Evolutionary conservation across 2,329 filamentous ascomycete genomes (phyloP).

Genomic region (Pyrenophora tritici-repentis): DNA sequence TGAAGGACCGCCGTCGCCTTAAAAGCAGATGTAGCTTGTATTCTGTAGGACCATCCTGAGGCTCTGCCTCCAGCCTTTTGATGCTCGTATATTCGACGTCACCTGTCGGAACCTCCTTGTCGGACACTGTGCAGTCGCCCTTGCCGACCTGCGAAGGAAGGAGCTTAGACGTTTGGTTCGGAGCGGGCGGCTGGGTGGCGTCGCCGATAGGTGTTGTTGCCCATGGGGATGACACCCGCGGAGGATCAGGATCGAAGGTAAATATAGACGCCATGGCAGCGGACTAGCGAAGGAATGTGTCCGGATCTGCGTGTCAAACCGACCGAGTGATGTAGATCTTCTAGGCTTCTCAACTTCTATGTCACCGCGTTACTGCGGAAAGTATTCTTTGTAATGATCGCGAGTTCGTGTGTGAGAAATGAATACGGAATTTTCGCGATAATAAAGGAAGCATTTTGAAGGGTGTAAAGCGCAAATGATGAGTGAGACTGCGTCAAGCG

Average conservation of each 20-base stretch:
- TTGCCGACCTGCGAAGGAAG: conserved; percentile 16
- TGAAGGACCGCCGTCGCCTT: conserved; percentile 75
- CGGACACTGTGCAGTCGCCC: conserved; percentile 6
- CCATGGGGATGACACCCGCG: conserved; percentile 91
- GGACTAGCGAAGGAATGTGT: neutral
- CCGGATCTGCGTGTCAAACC: neutral
- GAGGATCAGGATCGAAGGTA: conserved; percentile 87
- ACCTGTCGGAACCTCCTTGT: conserved; percentile 5
- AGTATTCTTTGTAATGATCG: conserved; percentile 49
- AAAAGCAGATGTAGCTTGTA: conserved; percentile 94
- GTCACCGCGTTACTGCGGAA: conserved; percentile 15
- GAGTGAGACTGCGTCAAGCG: conserved; percentile 26
- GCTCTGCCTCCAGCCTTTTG: conserved; percentile 82
- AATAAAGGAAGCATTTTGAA: conserved; percentile 59
- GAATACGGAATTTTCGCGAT: conserved; percentile 54
- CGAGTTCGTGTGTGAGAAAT: conserved; percentile 58
- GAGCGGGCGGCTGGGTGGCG: conserved; percentile 18
- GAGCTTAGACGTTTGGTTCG: conserved; percentile 24
- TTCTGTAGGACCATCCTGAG: conserved; percentile 91
- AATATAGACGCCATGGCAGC: conserved; percentile 86
- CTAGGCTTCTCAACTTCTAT: conserved; percentile 5
- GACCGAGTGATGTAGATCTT: neutral
- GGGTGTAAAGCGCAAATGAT: conserved; percentile 29
- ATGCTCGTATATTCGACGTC: conserved; percentile 52
- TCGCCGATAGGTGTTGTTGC: conserved; percentile 58